Base-by-base conservation (phyloP, 805 yeast genomes). In the Yarrowia bubula region DNA sequence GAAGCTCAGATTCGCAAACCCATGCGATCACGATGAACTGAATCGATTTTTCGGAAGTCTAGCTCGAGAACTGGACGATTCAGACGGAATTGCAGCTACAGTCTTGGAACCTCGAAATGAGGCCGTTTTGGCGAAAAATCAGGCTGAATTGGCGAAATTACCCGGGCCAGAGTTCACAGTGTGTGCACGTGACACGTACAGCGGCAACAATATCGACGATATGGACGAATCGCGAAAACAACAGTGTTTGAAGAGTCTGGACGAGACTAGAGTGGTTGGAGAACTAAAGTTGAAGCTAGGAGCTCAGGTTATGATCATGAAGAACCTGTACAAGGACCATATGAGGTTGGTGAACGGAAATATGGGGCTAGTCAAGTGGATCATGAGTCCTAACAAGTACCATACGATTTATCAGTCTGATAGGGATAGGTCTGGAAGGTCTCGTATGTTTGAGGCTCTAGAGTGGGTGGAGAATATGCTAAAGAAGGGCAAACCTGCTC, bases 271-370 rank as follows among this genome's bases (percentile, higher is more conserved):
- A 88, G 96, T 95, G 47, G 88, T 86, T 31, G 81, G 83, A 66
- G 72, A 68, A 6, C 72, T 95, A 14, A 81, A 79, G 7, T 77
- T 95, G 69, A 92, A 92, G 73, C 86, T 85, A 62, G 90, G 89
- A 42, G 96, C 97, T 0, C 98, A 95, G 75, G 98, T 95, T 1
- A 90, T 95, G 92, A 84, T 90, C 77, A 76, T 92, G 67, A 87
- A 87, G 69, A 95, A 95, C 74, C 80, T 80, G 22, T 37, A 43
- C 37, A 32, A 67, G 18, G 55, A 69, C 8, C 89, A 87, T 64
- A 86, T 84, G 10, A 74, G 77, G 1, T 77, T 95, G 51, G 98
- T 93, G 38, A 95, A 95, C 76, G 99, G 99, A 1, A 84, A 96
- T 0, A 79, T 92, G 44, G 99, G 99, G 0, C 82, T 80, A 35